Evolutionary conservation across 208 protist species (phyloP), one percentile per base, ranked within the genome.

Genomic region (Balamuthia mandrillaris): DNA sequence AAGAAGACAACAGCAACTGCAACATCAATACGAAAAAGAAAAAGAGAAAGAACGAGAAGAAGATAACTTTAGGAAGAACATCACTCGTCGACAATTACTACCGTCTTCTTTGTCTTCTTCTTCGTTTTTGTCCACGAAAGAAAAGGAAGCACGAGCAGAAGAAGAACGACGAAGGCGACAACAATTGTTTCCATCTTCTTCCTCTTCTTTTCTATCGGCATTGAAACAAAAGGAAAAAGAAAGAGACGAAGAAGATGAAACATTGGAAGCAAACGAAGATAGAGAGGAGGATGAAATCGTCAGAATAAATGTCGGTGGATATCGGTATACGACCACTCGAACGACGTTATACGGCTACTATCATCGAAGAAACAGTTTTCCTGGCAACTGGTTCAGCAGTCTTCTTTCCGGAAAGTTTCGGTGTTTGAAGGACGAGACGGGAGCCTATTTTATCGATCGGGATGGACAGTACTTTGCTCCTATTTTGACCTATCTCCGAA

Each of bases 401-500:
- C 44, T 58, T 24, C 74, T 66, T 10, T 84, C 41, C 24, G 54
- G 77, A 21, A 49, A 58, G 58, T 84, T 84, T 39, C 1, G 3
- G 2, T 44, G 31, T 24, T 18, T 81, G 2, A 41, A 63, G 51
- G 84, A 87, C 44, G 84, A 87, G 1, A 68, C 33, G 0, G 84
- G 84, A 12, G 70, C 74, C 31, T 77, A 68, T 51, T 58, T 87
- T 42, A 83, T 87, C 24, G 84, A 87, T 63, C 52, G 75, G 21
- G 60, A 87, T 45, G 72, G 72, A 16, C 84, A 79, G 10, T 82
- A 84, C 65, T 87, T 87, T 68, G 74, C 42, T 45, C 75, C 74
- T 12, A 44, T 87, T 35, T 75, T 87, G 45, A 72, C 51, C 1
- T 87, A 70, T 81, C 61, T 87, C n/a, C 84, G 84, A 3, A 58